Percentiles rank a stretch among this genome's conserved stretches.
Conservation (phyloP, 1,139 yeast species). For the Williopsis jadinii region DNA sequence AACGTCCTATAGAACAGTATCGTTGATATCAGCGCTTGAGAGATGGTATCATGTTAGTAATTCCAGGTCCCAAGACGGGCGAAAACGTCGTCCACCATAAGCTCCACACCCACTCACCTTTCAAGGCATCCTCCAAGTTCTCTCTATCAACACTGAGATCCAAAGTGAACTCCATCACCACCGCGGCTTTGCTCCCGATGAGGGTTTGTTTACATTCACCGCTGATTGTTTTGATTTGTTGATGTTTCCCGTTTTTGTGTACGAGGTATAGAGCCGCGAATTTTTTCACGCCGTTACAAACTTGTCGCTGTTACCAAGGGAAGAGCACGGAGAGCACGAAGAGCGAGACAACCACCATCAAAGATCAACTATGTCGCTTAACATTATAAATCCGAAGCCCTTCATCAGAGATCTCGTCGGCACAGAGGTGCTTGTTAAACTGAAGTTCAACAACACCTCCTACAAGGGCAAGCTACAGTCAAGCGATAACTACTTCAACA, state of each 20-base stretch:
- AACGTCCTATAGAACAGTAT: conserved; percentile 66
- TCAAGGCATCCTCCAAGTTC: conserved; percentile 28
- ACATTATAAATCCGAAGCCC: conserved; percentile 87
- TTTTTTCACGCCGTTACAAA: no score
- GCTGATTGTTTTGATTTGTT: no score
- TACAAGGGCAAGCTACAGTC: conserved; percentile 76
- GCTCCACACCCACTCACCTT: conserved; percentile 21
- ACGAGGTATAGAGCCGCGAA: no score
- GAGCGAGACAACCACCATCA: no score
- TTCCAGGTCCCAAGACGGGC: neutral
- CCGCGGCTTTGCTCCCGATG: neutral
- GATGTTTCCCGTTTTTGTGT: no score
- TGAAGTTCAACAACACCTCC: conserved; percentile 92
- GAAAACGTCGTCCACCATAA: no score
- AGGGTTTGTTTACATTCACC: neutral
- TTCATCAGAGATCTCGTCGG: conserved; percentile 70
- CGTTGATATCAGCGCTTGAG: conserved; percentile 8
- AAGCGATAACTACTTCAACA: conserved; percentile 89
- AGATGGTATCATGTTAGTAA: conserved; percentile 1
- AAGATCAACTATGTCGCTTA: conserved; percentile 28
- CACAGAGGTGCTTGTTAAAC: conserved; percentile 68
- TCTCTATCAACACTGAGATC: conserved; percentile 29
- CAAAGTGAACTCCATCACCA: conserved; percentile 26
- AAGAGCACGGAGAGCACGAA: no score
- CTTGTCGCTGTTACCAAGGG: no score